These are phyloP conservation scores for Pleurotus pulmonarius DNA, from an alignment of 768 basidiomycete species.

Conservation along the genomic window DNA sequence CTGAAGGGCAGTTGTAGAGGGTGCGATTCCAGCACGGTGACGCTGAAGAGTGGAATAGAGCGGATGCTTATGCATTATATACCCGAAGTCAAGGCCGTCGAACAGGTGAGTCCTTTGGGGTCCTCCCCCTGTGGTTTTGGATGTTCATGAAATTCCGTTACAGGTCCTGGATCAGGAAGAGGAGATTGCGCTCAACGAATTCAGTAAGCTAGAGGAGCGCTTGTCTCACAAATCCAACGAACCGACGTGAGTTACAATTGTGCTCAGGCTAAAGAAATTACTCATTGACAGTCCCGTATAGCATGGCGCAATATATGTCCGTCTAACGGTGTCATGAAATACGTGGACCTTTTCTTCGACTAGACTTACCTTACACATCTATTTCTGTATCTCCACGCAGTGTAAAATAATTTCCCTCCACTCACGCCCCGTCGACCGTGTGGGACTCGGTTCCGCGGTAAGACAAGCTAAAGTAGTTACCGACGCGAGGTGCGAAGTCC, in stretches of 20 bases:
- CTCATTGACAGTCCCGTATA: slow-evolving; percentile 19
- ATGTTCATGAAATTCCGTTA: slow-evolving; percentile 6
- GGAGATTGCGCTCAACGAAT: slow-evolving; percentile 80
- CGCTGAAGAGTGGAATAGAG: slow-evolving; percentile 95
- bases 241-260: slow-evolving; percentile 34
- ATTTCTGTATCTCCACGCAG: neutral
- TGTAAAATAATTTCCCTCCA: neutral
- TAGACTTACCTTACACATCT: neutral
- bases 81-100: slow-evolving; percentile 89
- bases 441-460: neutral
- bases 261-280: too few species aligned
- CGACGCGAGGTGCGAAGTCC: neutral
- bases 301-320: slow-evolving; percentile 85
- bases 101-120: slow-evolving; percentile 56
- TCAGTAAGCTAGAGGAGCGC: slow-evolving; percentile 79
- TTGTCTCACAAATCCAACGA: slow-evolving; percentile 41
- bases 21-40: slow-evolving; percentile 91
- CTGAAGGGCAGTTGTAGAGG: slow-evolving; percentile 97
- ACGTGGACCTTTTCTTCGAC: neutral
- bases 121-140: neutral
- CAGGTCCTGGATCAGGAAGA: slow-evolving; percentile 93
- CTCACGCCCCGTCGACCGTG: neutral
- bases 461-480: neutral
- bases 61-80: slow-evolving; percentile 99
- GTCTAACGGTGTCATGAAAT: slow-evolving; percentile 29